These are phyloP conservation scores for Yamadazyma phyllophila DNA, from an alignment of 805 yeast species.

Conservation along the genomic window DNA sequence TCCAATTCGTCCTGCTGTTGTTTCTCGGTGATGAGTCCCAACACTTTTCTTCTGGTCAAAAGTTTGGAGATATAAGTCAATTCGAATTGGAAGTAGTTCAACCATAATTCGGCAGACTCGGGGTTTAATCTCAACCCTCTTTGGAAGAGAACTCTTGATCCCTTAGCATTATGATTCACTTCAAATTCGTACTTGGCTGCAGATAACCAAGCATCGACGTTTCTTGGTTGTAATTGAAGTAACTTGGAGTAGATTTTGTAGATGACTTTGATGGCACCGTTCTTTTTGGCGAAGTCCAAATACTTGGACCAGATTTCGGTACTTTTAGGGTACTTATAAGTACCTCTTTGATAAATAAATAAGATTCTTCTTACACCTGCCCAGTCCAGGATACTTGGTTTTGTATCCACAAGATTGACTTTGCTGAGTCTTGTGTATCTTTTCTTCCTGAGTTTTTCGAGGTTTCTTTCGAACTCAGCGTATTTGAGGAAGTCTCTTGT, in stretches of 20 bases:
- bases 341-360: slow-evolving; percentile 81
- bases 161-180: slow-evolving; percentile 79
- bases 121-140: slow-evolving; percentile 81
- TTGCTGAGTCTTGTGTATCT: slow-evolving; percentile 61
- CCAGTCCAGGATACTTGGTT: slow-evolving; percentile 77
- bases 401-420: slow-evolving; percentile 54
- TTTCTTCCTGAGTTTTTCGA: slow-evolving; percentile 75
- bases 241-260: slow-evolving; percentile 76
- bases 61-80: slow-evolving; percentile 80
- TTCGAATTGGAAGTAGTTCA: slow-evolving; percentile 84
- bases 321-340: slow-evolving; percentile 75
- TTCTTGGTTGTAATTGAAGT: slow-evolving; percentile 85
- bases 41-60: slow-evolving; percentile 75
- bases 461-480: slow-evolving; percentile 72
- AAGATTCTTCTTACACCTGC: slow-evolving; percentile 78
- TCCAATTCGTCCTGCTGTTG: slow-evolving; percentile 56
- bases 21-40: slow-evolving; percentile 73
- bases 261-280: slow-evolving; percentile 67
- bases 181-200: slow-evolving; percentile 95
- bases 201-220: slow-evolving; percentile 86
- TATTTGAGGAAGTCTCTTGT: slow-evolving; percentile 76
- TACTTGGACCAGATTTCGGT: slow-evolving; percentile 76
- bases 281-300: slow-evolving; percentile 62
- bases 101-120: slow-evolving; percentile 72
- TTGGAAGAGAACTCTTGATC: slow-evolving; percentile 84